phyloP scores from a whole-genome alignment of 768 basidiomycete species.

The Leccinum disarticulatum region DNA sequence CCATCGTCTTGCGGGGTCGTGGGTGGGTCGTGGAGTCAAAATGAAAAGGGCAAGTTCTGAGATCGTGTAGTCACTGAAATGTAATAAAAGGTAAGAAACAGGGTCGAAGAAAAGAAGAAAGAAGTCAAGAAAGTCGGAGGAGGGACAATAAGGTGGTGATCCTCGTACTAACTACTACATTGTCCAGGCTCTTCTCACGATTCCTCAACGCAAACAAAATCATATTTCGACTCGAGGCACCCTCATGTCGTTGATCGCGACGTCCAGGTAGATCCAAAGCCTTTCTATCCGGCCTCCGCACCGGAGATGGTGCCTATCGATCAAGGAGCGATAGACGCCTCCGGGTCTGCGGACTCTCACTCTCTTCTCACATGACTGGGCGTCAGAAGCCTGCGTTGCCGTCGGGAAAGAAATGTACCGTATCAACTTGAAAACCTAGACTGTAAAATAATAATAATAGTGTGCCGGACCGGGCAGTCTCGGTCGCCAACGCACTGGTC shows the following conservation, averaged over 20 bases:
- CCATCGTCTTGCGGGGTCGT: constrained; percentile 40
- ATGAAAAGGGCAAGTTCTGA: constrained; percentile 35
- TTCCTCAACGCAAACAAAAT: constrained; percentile 3
- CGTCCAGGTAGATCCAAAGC: constrained; percentile 3
- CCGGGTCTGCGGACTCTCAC: neutral
- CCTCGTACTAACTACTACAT: constrained; percentile 22
- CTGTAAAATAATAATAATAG: neutral
- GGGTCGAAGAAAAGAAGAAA: constrained; percentile 37
- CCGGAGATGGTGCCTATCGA: constrained; percentile 20
- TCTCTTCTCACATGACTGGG: constrained; percentile 6
- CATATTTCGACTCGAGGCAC: constrained; percentile 19
- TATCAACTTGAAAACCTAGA: neutral
- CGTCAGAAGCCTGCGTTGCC: constrained; percentile 8
- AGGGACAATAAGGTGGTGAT: constrained; percentile 27
- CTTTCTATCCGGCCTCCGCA: constrained; percentile 6
- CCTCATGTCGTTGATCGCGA: constrained; percentile 16
- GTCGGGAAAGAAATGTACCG: neutral
- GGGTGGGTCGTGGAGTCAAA: constrained; percentile 35
- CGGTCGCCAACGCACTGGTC: constrained; percentile 21
- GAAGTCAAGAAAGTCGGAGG: constrained; percentile 30
- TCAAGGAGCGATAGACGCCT: neutral
- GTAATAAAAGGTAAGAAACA: constrained; percentile 34
- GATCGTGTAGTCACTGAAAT: constrained; percentile 33
- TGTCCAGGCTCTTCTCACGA: constrained; percentile 29
- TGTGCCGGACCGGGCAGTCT: neutral